Percentiles rank a stretch among this genome's conserved stretches.
Evolutionary conservation across 257 asterid species (phyloP).

Genomic region (Scutellaria galericulata): DNA sequence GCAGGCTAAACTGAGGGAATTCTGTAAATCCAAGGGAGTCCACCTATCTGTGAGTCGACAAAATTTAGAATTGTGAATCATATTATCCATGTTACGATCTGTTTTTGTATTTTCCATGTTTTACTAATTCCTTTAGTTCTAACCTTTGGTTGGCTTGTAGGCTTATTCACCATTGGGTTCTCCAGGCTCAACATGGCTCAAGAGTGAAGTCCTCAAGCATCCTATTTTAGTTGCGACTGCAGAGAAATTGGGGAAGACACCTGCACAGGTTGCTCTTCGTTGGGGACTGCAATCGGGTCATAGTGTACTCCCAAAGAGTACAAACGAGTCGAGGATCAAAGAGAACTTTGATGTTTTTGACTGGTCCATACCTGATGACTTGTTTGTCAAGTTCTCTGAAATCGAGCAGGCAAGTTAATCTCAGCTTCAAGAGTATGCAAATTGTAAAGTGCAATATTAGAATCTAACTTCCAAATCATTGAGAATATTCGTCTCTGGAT

Average conservation of each 20-base stretch:
- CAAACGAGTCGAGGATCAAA: slow-evolving; percentile 52
- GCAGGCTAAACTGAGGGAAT: slow-evolving; percentile 61
- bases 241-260: slow-evolving; percentile 56
- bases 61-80: not conserved
- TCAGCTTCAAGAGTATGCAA: not conserved
- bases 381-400: slow-evolving; percentile 48
- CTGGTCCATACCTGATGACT: slow-evolving; percentile 62
- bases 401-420: slow-evolving; percentile 57
- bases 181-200: slow-evolving; percentile 72
- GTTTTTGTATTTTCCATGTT: not conserved
- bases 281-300: slow-evolving; percentile 75
- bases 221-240: slow-evolving; percentile 57
- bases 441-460: not conserved
- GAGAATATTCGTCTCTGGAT: not conserved
- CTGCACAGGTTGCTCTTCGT: slow-evolving; percentile 60
- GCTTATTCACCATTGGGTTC: slow-evolving; percentile 90
- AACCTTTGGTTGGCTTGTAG: slow-evolving; percentile 35
- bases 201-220: slow-evolving; percentile 66
- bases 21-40: slow-evolving; percentile 70
- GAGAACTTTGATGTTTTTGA: slow-evolving; percentile 56
- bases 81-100: not conserved
- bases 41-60: slow-evolving; percentile 76
- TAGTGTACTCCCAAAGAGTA: slow-evolving; percentile 68
- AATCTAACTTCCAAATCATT: not conserved
- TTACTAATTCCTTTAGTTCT: not conserved